Conservation (phyloP, 2,329 filamentous ascomycete genomes). For the Ophiostoma ulmi region DNA sequence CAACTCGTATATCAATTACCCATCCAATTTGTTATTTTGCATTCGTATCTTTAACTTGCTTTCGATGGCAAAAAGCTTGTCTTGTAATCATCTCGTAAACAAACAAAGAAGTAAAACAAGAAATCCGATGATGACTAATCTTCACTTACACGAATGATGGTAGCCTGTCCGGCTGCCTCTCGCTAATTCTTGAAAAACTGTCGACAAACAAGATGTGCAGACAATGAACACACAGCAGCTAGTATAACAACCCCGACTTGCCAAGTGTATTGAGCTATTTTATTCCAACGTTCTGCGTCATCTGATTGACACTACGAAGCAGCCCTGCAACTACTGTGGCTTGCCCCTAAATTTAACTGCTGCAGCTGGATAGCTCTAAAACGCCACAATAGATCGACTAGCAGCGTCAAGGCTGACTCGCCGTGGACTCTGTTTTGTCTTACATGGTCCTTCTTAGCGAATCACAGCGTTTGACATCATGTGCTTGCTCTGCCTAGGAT, state of each 20-base stretch:
- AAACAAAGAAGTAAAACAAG: neutral
- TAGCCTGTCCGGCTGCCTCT: neutral
- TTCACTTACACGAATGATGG: neutral
- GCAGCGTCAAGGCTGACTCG: slow-evolving; percentile 4
- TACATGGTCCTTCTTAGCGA: neutral
- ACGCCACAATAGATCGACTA: neutral
- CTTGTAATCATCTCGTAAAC: neutral
- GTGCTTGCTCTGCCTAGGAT: neutral
- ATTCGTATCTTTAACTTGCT: neutral
- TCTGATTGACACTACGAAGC: neutral
- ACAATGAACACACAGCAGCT: neutral
- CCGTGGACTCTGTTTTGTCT: neutral
- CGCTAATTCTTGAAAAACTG: neutral
- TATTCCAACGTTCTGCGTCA: neutral
- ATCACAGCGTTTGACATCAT: neutral
- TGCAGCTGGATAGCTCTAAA: neutral
- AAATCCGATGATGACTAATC: neutral
- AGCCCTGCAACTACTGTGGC: neutral
- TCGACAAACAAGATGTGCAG: neutral
- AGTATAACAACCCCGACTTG: neutral
- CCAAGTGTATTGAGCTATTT: neutral
- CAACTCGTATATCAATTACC: neutral
- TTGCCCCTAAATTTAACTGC: neutral
- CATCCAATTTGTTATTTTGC: neutral
- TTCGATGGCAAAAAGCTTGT: neutral